Evolutionary conservation across 2,329 filamentous ascomycete genomes (phyloP).

Genomic region (Neocucurbitaria cava): DNA sequence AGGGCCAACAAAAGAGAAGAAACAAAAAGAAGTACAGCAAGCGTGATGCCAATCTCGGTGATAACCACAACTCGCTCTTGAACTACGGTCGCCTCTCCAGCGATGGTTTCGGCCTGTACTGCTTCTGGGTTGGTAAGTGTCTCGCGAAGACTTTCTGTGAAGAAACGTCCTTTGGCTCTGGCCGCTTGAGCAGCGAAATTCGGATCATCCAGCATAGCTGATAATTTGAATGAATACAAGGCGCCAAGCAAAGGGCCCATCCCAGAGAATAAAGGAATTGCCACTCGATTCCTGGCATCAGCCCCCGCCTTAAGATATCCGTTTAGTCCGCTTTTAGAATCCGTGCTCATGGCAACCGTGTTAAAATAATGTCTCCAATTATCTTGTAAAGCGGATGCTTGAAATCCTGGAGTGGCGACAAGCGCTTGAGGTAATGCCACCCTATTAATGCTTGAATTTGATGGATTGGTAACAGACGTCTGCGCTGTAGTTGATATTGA

Average conservation of each 20-base stretch:
- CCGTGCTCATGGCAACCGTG: background rate
- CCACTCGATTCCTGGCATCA: too few species aligned
- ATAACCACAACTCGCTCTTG: conserved; percentile 23
- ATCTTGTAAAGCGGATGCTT: background rate
- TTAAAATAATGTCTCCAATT: background rate
- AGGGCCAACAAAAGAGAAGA: conserved; percentile 15
- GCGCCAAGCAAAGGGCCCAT: conserved; percentile 17
- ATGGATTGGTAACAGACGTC: too few species aligned
- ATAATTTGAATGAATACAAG: conserved; percentile 13
- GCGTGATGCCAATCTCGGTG: conserved; percentile 17
- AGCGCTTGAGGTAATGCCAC: too few species aligned
- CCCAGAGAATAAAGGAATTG: conserved; percentile 8
- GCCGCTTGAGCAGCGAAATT: conserved; percentile 5
- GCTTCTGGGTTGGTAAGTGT: conserved; percentile 3
- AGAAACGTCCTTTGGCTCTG: conserved; percentile 25
- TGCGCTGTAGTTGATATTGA: too few species aligned
- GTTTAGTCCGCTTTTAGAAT: background rate
- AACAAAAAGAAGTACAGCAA: conserved; percentile 19
- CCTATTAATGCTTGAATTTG: too few species aligned
- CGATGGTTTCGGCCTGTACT: background rate
- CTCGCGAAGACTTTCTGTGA: conserved; percentile 20
- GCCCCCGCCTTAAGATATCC: too few species aligned
- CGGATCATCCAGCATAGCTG: conserved; percentile 12
- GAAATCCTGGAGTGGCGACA: background rate
- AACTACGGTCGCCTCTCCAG: conserved; percentile 7